phyloP scores from a whole-genome alignment of 257 asterid species.

The Solanum chiquidenum region DNA sequence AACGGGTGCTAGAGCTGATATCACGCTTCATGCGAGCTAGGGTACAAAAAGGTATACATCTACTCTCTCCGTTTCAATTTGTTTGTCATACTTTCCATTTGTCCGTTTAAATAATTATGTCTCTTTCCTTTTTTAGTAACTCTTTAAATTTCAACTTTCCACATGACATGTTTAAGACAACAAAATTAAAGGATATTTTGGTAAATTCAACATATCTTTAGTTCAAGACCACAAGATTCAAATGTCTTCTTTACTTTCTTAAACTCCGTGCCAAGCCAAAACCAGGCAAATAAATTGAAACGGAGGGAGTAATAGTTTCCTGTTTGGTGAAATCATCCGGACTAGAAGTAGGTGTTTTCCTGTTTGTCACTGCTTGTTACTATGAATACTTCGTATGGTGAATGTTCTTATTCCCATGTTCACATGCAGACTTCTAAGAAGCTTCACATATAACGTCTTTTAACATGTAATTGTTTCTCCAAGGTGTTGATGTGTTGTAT shows the following conservation, averaged over 20 bases:
- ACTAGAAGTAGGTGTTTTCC: not conserved
- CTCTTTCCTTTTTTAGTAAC: not conserved
- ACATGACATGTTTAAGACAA: not conserved
- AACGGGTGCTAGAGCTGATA: conserved; percentile 63
- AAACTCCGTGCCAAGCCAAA: not conserved
- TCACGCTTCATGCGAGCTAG: conserved; percentile 95
- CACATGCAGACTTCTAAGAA: not conserved
- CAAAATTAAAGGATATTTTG: not conserved
- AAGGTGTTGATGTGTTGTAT: conserved; percentile 4
- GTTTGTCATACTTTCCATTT: not conserved
- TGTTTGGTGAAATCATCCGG: not conserved
- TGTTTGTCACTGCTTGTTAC: not conserved
- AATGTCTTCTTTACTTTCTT: not conserved
- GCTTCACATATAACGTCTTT: not conserved
- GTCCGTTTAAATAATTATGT: not conserved
- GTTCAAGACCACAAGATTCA: not conserved
- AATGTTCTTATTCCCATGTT: not conserved
- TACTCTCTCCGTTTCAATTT: not conserved
- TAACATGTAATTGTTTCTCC: not conserved
- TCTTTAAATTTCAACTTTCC: not conserved
- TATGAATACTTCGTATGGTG: not conserved
- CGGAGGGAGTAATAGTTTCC: not conserved
- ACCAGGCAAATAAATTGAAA: not conserved
- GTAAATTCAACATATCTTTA: not conserved
- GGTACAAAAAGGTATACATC: conserved; percentile 57